A percentile compares a stretch with the other conserved stretches of the same genome.
Conservation (phyloP, 495 filamentous ascomycete genomes). For the Penicillium cataractarum region DNA sequence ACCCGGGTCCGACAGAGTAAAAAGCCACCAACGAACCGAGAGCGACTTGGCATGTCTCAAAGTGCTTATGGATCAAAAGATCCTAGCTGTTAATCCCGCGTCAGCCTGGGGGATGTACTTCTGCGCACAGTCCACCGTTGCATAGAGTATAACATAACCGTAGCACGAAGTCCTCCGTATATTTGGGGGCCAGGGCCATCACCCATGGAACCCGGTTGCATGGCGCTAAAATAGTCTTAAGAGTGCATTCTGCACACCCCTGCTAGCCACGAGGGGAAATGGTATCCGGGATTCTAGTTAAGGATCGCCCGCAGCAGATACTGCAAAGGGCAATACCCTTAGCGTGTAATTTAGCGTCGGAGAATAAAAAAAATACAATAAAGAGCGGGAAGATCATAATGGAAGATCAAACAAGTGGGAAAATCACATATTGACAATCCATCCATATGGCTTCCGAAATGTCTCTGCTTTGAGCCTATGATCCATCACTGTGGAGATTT, state of each 20-base stretch:
- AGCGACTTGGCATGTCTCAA: neutral
- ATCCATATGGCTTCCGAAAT: neutral
- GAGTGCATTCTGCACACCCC: neutral
- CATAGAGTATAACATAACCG: no score
- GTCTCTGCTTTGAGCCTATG: neutral
- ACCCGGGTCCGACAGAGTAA: neutral
- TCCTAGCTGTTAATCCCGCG: neutral
- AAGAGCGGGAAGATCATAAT: neutral
- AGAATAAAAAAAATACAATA: neutral
- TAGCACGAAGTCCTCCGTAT: no score
- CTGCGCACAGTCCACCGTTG: neutral
- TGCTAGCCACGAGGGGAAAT: conserved; percentile 2
- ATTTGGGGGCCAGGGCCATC: neutral
- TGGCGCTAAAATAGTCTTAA: neutral
- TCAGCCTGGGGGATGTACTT: neutral
- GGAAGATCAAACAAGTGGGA: neutral
- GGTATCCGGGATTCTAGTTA: neutral
- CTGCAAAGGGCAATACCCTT: neutral
- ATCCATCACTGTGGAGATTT: neutral
- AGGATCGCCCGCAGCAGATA: neutral
- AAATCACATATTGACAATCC: neutral
- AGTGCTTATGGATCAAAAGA: neutral
- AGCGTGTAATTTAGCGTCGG: neutral
- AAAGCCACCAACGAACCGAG: neutral
- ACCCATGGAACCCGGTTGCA: neutral